Conservation (phyloP, 108 stramenopile genomes). For the Mediolabrus comicus region DNA sequence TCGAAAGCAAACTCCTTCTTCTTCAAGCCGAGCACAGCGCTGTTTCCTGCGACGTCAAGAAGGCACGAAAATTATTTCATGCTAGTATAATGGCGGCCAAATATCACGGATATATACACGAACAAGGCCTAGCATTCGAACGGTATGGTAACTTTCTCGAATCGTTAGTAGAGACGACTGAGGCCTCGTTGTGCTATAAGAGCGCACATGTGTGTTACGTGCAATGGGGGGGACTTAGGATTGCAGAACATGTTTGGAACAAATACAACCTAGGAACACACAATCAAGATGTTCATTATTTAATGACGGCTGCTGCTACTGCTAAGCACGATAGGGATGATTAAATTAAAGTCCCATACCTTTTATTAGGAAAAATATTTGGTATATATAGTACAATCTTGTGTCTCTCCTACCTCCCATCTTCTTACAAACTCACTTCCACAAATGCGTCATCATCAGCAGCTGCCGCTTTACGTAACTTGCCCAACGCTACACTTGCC, state of each 20-base stretch:
- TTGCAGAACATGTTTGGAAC: not conserved
- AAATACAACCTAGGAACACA: not conserved
- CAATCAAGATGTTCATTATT: not conserved
- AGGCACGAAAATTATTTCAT: not conserved
- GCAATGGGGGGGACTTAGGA: not conserved
- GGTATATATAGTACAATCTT: not conserved
- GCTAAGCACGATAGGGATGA: not conserved
- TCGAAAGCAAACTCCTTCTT: conserved; percentile 1
- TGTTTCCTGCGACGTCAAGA: not conserved
- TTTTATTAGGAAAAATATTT: not conserved
- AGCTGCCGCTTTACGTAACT: conserved; percentile 14
- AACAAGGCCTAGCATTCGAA: conserved; percentile 11
- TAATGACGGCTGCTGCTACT: not conserved
- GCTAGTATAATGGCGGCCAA: not conserved
- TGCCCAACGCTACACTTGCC: conserved; percentile 25
- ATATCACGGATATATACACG: not conserved
- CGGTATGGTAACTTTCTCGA: not conserved
- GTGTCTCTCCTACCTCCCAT: not conserved
- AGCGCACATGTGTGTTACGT: not conserved
- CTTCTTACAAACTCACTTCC: conserved; percentile 26
- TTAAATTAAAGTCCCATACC: no score
- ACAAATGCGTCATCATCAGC: conserved; percentile 25
- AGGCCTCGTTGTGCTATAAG: not conserved
- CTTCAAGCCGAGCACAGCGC: conserved; percentile 2
- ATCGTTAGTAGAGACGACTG: not conserved